Percentiles rank a stretch among this genome's conserved stretches.
These are phyloP conservation scores for Beauveria bassiana DNA, from an alignment of 2,329 filamentous ascomycete genomes.

Conservation along the genomic window DNA sequence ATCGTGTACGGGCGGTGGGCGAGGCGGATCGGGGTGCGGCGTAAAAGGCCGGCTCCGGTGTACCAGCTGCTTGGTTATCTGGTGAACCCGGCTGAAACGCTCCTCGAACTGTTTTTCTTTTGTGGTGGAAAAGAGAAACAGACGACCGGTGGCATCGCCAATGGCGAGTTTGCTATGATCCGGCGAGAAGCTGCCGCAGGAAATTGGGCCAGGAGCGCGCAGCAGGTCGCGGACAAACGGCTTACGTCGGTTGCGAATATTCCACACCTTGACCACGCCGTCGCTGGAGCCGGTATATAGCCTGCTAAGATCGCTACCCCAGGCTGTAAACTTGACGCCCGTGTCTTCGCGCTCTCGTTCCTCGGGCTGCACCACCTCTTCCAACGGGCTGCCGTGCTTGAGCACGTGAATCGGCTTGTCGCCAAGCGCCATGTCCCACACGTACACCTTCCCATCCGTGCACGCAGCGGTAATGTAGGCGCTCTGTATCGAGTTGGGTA, in stretches of 20 bases:
- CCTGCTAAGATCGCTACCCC: slow-evolving; percentile 48
- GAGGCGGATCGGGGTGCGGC: slow-evolving; percentile 42
- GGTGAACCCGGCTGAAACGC: slow-evolving; percentile 28
- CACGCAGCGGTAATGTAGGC: slow-evolving; percentile 54
- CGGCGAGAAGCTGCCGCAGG: slow-evolving; percentile 50
- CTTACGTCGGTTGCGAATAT: slow-evolving; percentile 37
- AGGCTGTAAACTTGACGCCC: slow-evolving; percentile 56
- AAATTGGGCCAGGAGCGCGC: slow-evolving; percentile 47
- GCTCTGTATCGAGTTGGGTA: slow-evolving; percentile 43
- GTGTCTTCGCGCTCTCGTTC: slow-evolving; percentile 49
- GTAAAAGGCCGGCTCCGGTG: slow-evolving; percentile 40
- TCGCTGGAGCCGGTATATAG: slow-evolving; percentile 59
- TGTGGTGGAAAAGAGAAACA: slow-evolving; percentile 47
- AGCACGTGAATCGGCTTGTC: slow-evolving; percentile 50
- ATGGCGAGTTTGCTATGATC: slow-evolving; percentile 48
- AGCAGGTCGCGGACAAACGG: slow-evolving; percentile 47
- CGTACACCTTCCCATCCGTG: slow-evolving; percentile 53
- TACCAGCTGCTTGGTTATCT: slow-evolving; percentile 27
- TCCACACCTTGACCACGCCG: slow-evolving; percentile 56
- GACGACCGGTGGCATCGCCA: slow-evolving; percentile 53
- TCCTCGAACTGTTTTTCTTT: slow-evolving; percentile 31
- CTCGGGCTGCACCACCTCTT: slow-evolving; percentile 26
- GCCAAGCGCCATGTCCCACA: slow-evolving; percentile 53
- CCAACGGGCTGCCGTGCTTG: slow-evolving; percentile 39
- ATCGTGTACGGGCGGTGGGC: slow-evolving; percentile 24